Evolutionary conservation across 495 filamentous ascomycete species (phyloP), one percentile per base, ranked within the genome.

Genomic region (Penicillium lagena): DNA sequence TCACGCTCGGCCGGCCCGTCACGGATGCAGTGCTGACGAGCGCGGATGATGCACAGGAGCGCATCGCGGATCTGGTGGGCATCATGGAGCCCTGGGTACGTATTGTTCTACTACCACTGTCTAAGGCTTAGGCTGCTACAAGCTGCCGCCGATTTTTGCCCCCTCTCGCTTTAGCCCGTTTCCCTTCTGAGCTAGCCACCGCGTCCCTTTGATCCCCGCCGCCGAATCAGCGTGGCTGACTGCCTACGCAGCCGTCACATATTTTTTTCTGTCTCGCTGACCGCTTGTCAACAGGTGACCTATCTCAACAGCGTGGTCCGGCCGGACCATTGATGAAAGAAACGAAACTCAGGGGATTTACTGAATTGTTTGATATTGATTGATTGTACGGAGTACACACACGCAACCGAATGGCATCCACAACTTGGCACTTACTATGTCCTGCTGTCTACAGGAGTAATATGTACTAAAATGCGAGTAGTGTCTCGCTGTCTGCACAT

Each of bases 61-160:
- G 67, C 57, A 72, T 87, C 33, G 69, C 64, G 41, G 55, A 66
- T n/a, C 49, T 78, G 29, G 64, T 85, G 46, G 67, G 67, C 37
- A 67, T 78, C 37, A 75, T 86, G 76, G 77, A 76, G 42, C 75
- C 75, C 37, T 85, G 84, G 62, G 84, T 85, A 66, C 76, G 78
- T 70, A 40, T 45, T 39, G 44, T 45, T 45, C 47, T 37, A 35
- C 39, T 46, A 35, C 39, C 44, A 31, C 42, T 42, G 39, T 40
- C 45, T 60, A 44, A 50, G 39, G 40, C 50, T 52, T 42, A 51
- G 40, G 52, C 51, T 51, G 46, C 56, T 45, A 30, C 32, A 34
- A 9, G 6, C 32, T 12, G n/a, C 56, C 57, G 54, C 57, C 57
- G 60, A 50, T 64, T 62, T 66, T 57, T 44, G 37, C 42, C 51